Evolutionary conservation across 2,329 filamentous ascomycete genomes (phyloP).

Genomic region (Colletotrichum limetticola): DNA sequence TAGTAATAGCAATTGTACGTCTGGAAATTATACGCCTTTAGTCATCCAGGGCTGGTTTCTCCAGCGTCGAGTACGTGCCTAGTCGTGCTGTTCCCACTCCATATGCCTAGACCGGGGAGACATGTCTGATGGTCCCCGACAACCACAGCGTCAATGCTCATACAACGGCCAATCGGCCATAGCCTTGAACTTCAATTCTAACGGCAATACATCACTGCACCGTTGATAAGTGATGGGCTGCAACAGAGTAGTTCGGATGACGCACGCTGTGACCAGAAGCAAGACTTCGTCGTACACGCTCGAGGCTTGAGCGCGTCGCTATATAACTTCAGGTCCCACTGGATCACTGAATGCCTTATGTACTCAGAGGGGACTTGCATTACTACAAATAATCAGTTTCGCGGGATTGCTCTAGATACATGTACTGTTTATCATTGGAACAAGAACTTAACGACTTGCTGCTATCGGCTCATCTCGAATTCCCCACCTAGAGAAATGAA

Average conservation of each 20-base stretch:
- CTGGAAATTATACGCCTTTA: no score
- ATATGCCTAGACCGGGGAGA: neutral
- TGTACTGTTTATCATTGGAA: neutral
- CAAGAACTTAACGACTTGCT: neutral
- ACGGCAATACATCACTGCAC: neutral
- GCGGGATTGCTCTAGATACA: neutral
- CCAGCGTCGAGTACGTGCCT: no score
- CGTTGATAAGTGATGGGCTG: neutral
- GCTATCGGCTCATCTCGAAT: neutral
- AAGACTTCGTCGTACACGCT: neutral
- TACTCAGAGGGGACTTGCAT: neutral
- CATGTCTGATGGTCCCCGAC: neutral
- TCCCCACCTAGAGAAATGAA: neutral
- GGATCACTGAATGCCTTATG: no score
- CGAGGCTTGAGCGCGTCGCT: neutral
- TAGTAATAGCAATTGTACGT: no score
- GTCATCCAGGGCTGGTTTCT: no score
- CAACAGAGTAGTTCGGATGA: neutral
- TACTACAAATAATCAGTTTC: neutral
- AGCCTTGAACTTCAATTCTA: neutral
- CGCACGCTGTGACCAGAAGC: neutral
- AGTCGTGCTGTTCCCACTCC: neutral
- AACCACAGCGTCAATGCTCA: neutral
- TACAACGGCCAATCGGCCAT: neutral
- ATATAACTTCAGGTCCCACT: neutral